phyloP scores from a whole-genome alignment of 2,329 filamentous ascomycete genomes.

The Sphaerulina populicola region DNA sequence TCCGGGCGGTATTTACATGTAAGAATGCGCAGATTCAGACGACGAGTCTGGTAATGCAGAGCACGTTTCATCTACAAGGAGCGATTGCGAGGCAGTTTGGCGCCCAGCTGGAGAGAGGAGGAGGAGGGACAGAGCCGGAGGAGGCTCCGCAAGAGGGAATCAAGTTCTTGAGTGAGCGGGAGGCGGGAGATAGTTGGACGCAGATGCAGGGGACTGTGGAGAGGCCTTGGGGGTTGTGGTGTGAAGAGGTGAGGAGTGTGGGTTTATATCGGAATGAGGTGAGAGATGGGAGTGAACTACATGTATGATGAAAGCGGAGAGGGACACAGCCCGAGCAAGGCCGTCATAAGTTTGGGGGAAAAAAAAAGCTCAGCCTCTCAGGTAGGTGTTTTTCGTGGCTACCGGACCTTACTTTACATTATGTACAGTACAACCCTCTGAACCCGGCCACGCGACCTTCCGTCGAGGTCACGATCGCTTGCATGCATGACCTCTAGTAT shows the following conservation, averaged over 20 bases:
- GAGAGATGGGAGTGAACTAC: neutral
- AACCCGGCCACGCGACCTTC: neutral
- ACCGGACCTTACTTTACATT: neutral
- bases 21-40: slow-evolving; percentile 37
- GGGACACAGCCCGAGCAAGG: no score
- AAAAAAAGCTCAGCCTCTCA: no score
- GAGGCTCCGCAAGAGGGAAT: slow-evolving; percentile 37
- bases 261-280: slow-evolving; percentile 16
- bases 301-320: no score
- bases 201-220: slow-evolving; percentile 29
- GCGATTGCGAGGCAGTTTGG: slow-evolving; percentile 32
- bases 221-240: slow-evolving; percentile 40
- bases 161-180: slow-evolving; percentile 37
- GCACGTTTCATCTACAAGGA: slow-evolving; percentile 35
- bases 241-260: slow-evolving; percentile 34
- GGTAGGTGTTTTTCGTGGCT: no score
- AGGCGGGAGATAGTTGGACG: slow-evolving; percentile 37
- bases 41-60: slow-evolving; percentile 32
- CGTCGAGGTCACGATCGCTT: neutral
- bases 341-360: no score
- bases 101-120: slow-evolving; percentile 36
- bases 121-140: no score
- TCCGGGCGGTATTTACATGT: slow-evolving; percentile 39
- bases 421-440: neutral
- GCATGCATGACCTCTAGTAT: no score